Evolutionary conservation across 75 land plant species (phyloP).

Genomic region (Gnetum montanum): DNA sequence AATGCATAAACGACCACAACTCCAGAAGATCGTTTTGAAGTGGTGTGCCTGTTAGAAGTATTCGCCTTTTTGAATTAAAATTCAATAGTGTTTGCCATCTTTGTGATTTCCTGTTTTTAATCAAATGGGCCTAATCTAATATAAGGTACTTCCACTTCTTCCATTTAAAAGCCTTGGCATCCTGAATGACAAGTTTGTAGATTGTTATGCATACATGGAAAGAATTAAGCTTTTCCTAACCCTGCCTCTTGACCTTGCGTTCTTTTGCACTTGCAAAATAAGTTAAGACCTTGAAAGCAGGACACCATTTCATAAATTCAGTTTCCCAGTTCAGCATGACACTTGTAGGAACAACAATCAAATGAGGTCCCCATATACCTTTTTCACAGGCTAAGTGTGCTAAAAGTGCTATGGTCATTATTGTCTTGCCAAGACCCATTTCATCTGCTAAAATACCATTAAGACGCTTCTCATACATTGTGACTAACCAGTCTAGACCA

Average conservation of each 20-base stretch:
- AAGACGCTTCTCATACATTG: conserved; percentile 96
- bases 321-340: conserved; percentile 99
- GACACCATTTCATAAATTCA: conserved; percentile 98
- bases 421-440: conserved; percentile 99
- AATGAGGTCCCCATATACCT: conserved; percentile 99
- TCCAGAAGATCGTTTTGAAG: conserved; percentile 99
- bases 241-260: conserved; percentile 81
- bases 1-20: conserved; percentile 66
- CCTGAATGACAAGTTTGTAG: conserved; percentile 94
- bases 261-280: conserved; percentile 99
- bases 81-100: conserved; percentile 98
- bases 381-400: conserved; percentile 98
- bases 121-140: conserved; percentile 96
- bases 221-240: conserved; percentile 91
- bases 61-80: conserved; percentile 93
- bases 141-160: conserved; percentile 99
- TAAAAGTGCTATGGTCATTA: conserved; percentile 93
- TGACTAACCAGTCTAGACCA: conserved; percentile 98
- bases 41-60: conserved; percentile 95
- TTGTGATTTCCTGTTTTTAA: conserved; percentile 99
- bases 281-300: conserved; percentile 94
- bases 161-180: conserved; percentile 94
- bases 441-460: conserved; percentile 99
- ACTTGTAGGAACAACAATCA: conserved; percentile 98
- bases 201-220: conserved; percentile 98